Evolutionary conservation across 768 basidiomycete species (phyloP).

Genomic region (Phlegmacium glaucopus): DNA sequence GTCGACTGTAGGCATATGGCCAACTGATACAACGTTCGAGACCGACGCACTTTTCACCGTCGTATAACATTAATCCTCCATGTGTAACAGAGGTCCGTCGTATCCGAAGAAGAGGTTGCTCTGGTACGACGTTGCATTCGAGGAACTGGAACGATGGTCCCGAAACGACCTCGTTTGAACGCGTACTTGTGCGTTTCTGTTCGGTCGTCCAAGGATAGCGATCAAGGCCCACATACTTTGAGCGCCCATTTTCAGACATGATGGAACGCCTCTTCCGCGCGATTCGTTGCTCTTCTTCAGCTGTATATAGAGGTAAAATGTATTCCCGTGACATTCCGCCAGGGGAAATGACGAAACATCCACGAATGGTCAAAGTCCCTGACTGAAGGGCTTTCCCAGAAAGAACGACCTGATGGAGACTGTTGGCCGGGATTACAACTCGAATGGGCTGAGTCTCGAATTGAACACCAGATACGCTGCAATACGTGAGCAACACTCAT

Average conservation of each 20-base stretch:
- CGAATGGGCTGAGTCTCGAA: slow-evolving; percentile 66
- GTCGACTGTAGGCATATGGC: slow-evolving; percentile 4
- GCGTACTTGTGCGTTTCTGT: slow-evolving; percentile 35
- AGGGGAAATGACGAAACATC: slow-evolving; percentile 74
- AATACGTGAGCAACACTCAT: slow-evolving; percentile 5
- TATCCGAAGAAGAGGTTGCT: slow-evolving; percentile 86
- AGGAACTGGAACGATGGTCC: slow-evolving; percentile 49
- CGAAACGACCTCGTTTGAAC: slow-evolving; percentile 20
- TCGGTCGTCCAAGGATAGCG: slow-evolving; percentile 59
- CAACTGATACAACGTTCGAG: not conserved
- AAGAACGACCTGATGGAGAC: slow-evolving; percentile 70
- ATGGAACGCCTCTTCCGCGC: slow-evolving; percentile 55
- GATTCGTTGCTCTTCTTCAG: slow-evolving; percentile 64
- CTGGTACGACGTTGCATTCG: slow-evolving; percentile 80
- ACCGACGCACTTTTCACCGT: slow-evolving; percentile 79
- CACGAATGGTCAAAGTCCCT: slow-evolving; percentile 71
- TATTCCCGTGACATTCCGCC: slow-evolving; percentile 73
- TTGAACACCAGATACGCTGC: slow-evolving; percentile 76
- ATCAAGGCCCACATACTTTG: slow-evolving; percentile 73
- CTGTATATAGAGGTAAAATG: slow-evolving; percentile 67
- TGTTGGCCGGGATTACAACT: slow-evolving; percentile 68
- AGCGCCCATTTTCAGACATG: slow-evolving; percentile 63
- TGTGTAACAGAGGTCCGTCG: slow-evolving; percentile 87
- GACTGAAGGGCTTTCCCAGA: slow-evolving; percentile 60
- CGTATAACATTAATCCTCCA: slow-evolving; percentile 91